phyloP scores from a whole-genome alignment of 352 stramenopile genomes.

The Globisporangium okanoganense region DNA sequence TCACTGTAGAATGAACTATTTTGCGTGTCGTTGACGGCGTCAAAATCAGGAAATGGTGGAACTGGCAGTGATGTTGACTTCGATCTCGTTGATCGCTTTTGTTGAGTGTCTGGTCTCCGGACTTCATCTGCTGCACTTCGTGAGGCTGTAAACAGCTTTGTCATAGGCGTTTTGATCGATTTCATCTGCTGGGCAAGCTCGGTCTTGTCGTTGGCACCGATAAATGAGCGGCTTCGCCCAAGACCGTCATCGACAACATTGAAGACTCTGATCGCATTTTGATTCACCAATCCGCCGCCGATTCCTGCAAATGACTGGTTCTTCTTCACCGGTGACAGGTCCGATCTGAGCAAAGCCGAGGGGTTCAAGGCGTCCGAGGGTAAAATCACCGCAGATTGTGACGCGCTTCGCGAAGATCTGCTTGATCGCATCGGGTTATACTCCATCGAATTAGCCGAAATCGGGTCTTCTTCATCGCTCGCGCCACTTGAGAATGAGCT shows the following conservation, averaged over 20 bases:
- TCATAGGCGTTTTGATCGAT: not conserved
- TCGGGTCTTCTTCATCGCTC: not conserved
- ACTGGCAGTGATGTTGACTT: too few species aligned
- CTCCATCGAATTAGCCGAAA: not conserved
- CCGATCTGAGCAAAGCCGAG: not conserved
- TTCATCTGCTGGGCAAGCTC: not conserved
- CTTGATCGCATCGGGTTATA: not conserved
- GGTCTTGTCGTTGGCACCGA: not conserved
- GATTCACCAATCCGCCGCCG: not conserved
- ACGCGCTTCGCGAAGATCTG: not conserved
- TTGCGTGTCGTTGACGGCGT: not conserved
- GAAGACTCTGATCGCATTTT: not conserved
- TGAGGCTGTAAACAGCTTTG: slow-evolving; percentile 2
- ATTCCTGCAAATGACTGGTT: not conserved
- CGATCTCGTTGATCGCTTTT: not conserved
- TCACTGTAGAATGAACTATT: slow-evolving; percentile 1
- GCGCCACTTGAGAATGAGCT: slow-evolving; percentile 6
- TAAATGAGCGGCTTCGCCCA: not conserved
- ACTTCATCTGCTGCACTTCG: not conserved
- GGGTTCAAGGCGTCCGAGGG: not conserved
- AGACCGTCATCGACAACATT: not conserved
- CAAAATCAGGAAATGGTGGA: not conserved
- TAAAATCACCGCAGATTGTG: not conserved
- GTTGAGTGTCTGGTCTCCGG: not conserved
- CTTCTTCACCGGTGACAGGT: slow-evolving; percentile 11